A percentile compares a stretch with the other conserved stretches of the same genome.
Evolutionary conservation across 805 yeast genomes (phyloP).

Genomic region (Wickerhamiella azymoides): DNA sequence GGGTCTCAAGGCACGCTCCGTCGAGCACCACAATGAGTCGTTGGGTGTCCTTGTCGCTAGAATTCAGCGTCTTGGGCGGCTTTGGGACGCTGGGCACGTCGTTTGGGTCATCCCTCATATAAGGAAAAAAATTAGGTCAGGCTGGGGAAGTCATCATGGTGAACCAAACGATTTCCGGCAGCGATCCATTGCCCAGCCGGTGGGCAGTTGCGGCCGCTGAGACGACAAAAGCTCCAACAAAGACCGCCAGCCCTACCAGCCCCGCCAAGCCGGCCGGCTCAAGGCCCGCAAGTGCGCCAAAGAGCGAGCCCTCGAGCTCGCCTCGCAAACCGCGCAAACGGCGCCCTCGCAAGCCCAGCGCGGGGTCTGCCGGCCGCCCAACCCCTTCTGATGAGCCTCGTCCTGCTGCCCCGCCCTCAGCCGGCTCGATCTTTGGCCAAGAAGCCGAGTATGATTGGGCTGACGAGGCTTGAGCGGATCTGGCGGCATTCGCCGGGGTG

Average conservation of each 20-base stretch:
- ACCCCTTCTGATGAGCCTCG: not conserved
- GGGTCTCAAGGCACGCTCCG: conserved; percentile 92
- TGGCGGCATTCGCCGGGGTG: conserved; percentile 1
- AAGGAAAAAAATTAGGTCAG: conserved; percentile 28
- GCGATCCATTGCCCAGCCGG: not conserved
- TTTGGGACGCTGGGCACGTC: conserved; percentile 72
- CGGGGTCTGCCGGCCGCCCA: too few species aligned
- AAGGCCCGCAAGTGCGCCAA: too few species aligned
- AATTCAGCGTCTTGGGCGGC: conserved; percentile 66
- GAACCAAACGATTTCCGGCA: not conserved
- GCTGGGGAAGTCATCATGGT: not conserved
- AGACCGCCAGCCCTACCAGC: too few species aligned
- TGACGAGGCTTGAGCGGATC: conserved; percentile 3
- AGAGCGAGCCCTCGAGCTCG: not conserved
- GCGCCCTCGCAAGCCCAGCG: not conserved
- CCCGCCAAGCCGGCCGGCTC: too few species aligned
- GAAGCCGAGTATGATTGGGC: conserved; percentile 3
- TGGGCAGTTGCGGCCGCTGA: not conserved
- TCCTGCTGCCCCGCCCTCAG: not conserved
- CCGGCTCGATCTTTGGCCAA: not conserved
- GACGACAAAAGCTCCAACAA: not conserved
- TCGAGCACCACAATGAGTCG: conserved; percentile 88
- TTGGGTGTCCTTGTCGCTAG: conserved; percentile 75
- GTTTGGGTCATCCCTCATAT: conserved; percentile 19
- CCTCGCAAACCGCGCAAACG: not conserved